Percentiles rank a stretch among this genome's conserved stretches.
Evolutionary conservation across 257 asterid species (phyloP).

Genomic region (Handroanthus guayacan): DNA sequence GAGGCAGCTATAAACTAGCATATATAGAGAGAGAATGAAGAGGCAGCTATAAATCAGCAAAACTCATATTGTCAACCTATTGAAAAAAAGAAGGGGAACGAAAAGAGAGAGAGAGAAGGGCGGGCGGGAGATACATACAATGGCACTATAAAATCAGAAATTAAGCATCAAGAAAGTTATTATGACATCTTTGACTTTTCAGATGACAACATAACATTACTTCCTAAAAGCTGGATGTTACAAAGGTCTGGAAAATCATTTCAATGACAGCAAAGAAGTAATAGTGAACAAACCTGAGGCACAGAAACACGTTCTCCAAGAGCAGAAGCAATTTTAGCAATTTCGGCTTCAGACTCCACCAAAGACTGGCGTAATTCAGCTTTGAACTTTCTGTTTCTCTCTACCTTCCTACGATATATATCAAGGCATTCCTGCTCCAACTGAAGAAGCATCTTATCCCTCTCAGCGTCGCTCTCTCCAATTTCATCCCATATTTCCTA

Average conservation of each 20-base stretch:
- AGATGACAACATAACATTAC: neutral
- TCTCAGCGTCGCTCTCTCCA: slow-evolving; percentile 71
- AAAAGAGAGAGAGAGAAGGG: neutral
- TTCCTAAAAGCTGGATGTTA: neutral
- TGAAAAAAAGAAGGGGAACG: too few relatives aligned
- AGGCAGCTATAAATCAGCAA: neutral
- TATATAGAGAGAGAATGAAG: neutral
- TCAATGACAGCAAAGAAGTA: neutral
- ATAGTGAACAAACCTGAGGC: slow-evolving; percentile 52
- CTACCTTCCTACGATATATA: slow-evolving; percentile 72
- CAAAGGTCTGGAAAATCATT: neutral
- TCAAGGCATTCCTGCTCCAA: slow-evolving; percentile 89
- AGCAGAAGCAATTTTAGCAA: slow-evolving; percentile 61
- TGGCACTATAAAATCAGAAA: neutral
- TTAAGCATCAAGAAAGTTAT: neutral
- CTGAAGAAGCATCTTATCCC: slow-evolving; percentile 77
- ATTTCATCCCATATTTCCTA: slow-evolving; percentile 84
- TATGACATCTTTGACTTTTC: neutral
- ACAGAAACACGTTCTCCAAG: slow-evolving; percentile 66
- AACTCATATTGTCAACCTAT: neutral
- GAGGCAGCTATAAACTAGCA: slow-evolving; percentile 3
- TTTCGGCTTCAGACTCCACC: slow-evolving; percentile 71
- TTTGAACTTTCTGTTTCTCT: slow-evolving; percentile 62
- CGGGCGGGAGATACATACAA: neutral
- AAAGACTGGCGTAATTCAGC: slow-evolving; percentile 65